Base-by-base conservation (phyloP, 176 grass and related monocot species). In the Aegilops tauschii region DNA sequence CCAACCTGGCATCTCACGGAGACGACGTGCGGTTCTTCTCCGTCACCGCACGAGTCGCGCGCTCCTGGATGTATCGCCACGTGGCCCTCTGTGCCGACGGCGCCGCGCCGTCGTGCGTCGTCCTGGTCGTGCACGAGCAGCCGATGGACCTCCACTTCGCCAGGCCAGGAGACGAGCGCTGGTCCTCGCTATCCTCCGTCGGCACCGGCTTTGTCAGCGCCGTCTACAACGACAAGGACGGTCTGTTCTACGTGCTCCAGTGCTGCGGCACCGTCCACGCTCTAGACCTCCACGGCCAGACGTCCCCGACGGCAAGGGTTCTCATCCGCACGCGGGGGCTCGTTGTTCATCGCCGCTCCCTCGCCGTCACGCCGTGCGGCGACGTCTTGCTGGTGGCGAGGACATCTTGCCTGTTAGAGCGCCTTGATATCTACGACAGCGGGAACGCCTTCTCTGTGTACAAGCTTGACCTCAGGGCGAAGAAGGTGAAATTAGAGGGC, bases 101-200 rank as follows among this genome's bases (percentile, higher is more conserved):
- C 12, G 23, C 5, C 3, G 1, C 29, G 6, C 3, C 81, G n/a
- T 14, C 50, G 13, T 73, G 81, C 52, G 50, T 73, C 8, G 81
- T 83, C 5, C n/a, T 80, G 13, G n/a, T 80, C 36, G 30, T 80
- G 78, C 78, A 80, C 61, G 2, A 18, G 13, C 35, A 12, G 36
- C 0, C 9, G 2, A 8, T 1, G 61, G 37, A 80, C 13, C 36
- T 80, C 14, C 40, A 62, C 36, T 80, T 80, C 61, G 78, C 78
- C 23, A 80, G 78, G 61, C 78, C 61, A 17, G 61, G 78, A 39
- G 78, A 80, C 23, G 25, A 65, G 61, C 23, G 78, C 3, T 80
- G 78, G 78, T 65, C 78, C 14, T n/a, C 14, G 36, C 61, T 80
- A 14, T 18, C 66, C 66, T 34, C 66, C 66, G 14, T 76, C 12